phyloP scores from a whole-genome alignment of 495 filamentous ascomycete genomes.

The Evansstolkia leycettana region DNA sequence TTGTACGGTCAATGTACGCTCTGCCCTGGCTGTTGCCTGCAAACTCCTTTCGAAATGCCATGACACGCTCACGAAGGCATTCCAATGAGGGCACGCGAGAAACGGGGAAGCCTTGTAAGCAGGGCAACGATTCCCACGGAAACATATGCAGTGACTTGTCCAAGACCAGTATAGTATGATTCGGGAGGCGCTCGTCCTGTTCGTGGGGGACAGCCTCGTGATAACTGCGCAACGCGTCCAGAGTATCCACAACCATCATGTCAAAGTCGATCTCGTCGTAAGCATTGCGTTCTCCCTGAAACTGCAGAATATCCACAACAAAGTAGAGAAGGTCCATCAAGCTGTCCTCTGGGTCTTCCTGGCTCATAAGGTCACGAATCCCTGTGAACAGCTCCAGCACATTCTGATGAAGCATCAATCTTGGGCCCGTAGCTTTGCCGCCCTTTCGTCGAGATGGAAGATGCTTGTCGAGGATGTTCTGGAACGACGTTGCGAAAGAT shows the following conservation, averaged over 20 bases:
- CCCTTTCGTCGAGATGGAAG: constrained; percentile 73
- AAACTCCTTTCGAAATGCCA: constrained; percentile 31
- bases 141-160: constrained; percentile 84
- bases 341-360: constrained; percentile 70
- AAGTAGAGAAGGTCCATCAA: constrained; percentile 88
- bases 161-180: constrained; percentile 83
- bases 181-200: constrained; percentile 47
- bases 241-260: constrained; percentile 70
- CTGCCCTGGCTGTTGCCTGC: constrained; percentile 7
- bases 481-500: constrained; percentile 63
- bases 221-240: constrained; percentile 69
- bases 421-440: constrained; percentile 34
- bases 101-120: constrained; percentile 64
- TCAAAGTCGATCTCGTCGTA: constrained; percentile 98
- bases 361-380: constrained; percentile 56
- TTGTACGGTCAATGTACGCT: constrained; percentile 40
- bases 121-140: constrained; percentile 92
- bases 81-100: constrained; percentile 75
- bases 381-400: constrained; percentile 83
- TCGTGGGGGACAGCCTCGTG: constrained; percentile 44
- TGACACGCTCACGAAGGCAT: constrained; percentile 58
- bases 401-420: constrained; percentile 56
- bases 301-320: constrained; percentile 91
- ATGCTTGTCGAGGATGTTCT: constrained; percentile 72
- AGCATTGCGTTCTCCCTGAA: constrained; percentile 89